A percentile compares a stretch with the other conserved stretches of the same genome.
Evolutionary conservation across 805 yeast genomes (phyloP).

Genomic region (Maudiozyma bulderi): DNA sequence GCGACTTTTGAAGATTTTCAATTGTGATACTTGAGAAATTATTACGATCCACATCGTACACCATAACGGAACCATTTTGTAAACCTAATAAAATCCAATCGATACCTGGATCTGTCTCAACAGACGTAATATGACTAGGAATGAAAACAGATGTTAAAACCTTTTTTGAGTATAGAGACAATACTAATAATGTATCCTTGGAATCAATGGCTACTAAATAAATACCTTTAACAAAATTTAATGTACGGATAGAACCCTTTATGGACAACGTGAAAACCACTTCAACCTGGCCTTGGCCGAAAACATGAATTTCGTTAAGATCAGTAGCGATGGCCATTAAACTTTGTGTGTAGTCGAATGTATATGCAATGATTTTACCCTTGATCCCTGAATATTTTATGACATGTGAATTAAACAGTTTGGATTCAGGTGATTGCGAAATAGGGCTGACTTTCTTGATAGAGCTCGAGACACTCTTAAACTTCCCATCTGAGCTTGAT

Average conservation of each 20-base stretch:
- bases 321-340: conserved; percentile 73
- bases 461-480: conserved; percentile 19
- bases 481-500: background rate
- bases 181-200: conserved; percentile 50
- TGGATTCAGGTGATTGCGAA: conserved; percentile 11
- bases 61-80: conserved; percentile 59
- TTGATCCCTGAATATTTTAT: conserved; percentile 44
- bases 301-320: conserved; percentile 60
- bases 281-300: conserved; percentile 77
- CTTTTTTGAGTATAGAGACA: conserved; percentile 57
- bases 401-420: conserved; percentile 27
- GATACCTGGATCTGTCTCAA: conserved; percentile 74
- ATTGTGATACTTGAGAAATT: conserved; percentile 53
- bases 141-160: conserved; percentile 52
- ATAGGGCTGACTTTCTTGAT: conserved; percentile 23
- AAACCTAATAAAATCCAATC: conserved; percentile 83
- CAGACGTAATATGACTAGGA: conserved; percentile 56
- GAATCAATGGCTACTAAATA: conserved; percentile 68
- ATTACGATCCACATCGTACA: conserved; percentile 78
- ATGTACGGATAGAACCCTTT: conserved; percentile 39
- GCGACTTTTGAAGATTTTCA: conserved; percentile 55
- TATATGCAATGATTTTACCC: conserved; percentile 57
- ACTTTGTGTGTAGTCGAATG: conserved; percentile 84
- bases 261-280: conserved; percentile 49
- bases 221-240: conserved; percentile 69